phyloP scores from a whole-genome alignment of 305 asterid genomes.

The Plantago coronopus region DNA sequence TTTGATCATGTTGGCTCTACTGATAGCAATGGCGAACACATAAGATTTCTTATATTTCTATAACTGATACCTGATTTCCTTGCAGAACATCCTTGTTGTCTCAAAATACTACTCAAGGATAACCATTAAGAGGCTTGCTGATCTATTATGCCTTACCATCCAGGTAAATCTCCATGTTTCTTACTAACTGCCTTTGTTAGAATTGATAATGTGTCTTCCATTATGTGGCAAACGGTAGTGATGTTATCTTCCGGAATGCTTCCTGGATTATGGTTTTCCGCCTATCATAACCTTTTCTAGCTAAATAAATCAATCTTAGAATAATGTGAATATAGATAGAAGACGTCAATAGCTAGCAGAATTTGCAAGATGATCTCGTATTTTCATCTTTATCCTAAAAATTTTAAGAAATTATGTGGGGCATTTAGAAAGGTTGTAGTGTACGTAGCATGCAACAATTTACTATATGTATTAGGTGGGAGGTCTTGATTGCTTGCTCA shows the following conservation, averaged over 20 bases:
- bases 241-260: background rate
- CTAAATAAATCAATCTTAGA: background rate
- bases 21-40: background rate
- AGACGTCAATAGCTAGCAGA: conserved; percentile 5
- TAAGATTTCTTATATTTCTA: conserved; percentile 1
- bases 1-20: conserved; percentile 12
- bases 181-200: background rate
- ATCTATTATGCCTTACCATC: conserved; percentile 71
- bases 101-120: conserved; percentile 84
- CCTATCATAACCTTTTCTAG: background rate
- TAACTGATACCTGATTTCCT: conserved; percentile 15
- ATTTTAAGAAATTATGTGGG: too few relatives aligned
- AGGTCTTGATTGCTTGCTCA: background rate
- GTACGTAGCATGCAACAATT: too few relatives aligned
- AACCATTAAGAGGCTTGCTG: conserved; percentile 86
- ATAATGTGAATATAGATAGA: background rate
- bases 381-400: too few relatives aligned
- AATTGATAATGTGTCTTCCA: background rate
- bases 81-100: conserved; percentile 89
- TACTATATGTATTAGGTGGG: too few relatives aligned
- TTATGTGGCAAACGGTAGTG: conserved; percentile 1
- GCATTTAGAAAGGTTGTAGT: too few relatives aligned
- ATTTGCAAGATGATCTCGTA: background rate
- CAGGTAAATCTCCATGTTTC: conserved; percentile 46
- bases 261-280: background rate